Conservation (phyloP, 139 green algal species). For the Chlorella ohadii region DNA sequence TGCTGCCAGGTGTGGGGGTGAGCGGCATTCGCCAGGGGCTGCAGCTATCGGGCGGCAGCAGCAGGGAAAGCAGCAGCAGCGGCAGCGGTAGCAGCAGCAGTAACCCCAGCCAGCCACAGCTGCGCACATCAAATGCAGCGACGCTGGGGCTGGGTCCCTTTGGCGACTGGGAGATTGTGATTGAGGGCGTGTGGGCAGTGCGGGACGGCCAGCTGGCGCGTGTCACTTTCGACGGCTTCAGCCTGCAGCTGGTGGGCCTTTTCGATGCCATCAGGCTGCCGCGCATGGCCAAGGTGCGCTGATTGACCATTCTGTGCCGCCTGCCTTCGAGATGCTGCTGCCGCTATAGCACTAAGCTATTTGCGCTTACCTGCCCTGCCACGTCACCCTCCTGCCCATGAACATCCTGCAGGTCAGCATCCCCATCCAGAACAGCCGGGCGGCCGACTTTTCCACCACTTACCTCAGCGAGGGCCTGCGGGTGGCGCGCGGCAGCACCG, state of each 20-base stretch:
- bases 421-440: neutral
- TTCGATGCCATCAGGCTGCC: constrained; percentile 16
- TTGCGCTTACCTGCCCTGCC: neutral
- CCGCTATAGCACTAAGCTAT: no score
- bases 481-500: constrained; percentile 10
- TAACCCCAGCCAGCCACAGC: neutral
- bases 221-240: constrained; percentile 10
- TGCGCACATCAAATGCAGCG: constrained; percentile 3
- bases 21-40: constrained; percentile 8
- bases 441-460: constrained; percentile 17
- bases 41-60: neutral
- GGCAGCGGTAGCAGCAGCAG: neutral
- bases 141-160: constrained; percentile 1
- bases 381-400: neutral
- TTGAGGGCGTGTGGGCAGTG: constrained; percentile 2
- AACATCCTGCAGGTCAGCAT: constrained; percentile 12
- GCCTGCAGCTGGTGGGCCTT: constrained; percentile 21
- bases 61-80: neutral
- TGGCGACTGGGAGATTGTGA: constrained; percentile 12
- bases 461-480: constrained; percentile 10
- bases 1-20: constrained; percentile 13
- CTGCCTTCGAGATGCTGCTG: no score
- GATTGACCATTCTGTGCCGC: no score
- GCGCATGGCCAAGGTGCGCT: constrained; percentile 15
- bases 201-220: neutral